Evolutionary conservation across 768 basidiomycete genomes (phyloP), one percentile per base, ranked within the genome.

Genomic region (Auricularia cornea): DNA sequence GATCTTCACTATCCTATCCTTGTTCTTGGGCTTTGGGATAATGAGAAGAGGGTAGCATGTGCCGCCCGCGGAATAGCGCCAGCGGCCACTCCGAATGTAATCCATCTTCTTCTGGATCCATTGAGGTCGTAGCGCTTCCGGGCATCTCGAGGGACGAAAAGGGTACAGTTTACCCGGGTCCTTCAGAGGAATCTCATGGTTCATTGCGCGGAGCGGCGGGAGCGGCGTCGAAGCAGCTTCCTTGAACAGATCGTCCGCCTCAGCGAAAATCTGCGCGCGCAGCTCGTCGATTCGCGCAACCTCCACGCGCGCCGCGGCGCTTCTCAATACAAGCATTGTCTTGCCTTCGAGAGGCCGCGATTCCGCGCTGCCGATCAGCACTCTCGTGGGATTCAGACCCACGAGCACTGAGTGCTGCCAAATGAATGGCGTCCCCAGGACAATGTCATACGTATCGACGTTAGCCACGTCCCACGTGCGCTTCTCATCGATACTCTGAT

Each of bases 151-250:
- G 3, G 63, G 64, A 3, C 64, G 28, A 38, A 52, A 66, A 1
- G 52, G 40, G 26, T 63, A 64, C 2, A 63, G 29, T 26, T 56
- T 64, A 5, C 8, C 18, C 33, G 61, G 59, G 35, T 66, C 65
- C 2, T 62, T 66, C 32, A 66, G 51, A 8, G 65, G 65, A 26
- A 66, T 66, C 12, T 48, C 20, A 38, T 66, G 65, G 38, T 66
- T 66, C 1, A 66, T 48, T 12, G 63, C 64, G 61, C 63, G 40
- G 10, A 61, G 23, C 1, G 65, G 65, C 16, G 66, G 66, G 33
- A 66, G 33, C 2, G 20, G 18, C 2, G 66, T 64, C 2, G 62
- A 44, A 3, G 35, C 54, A 3, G 59, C 60, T 10, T 44, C 31
- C 14, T 48, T 62, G 54, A 60, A 66, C 12, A 66, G 64, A 41